Evolutionary conservation across 257 asterid genomes (phyloP), one percentile per base, ranked within the genome.

Genomic region (Lithospermum erythrorhizon): DNA sequence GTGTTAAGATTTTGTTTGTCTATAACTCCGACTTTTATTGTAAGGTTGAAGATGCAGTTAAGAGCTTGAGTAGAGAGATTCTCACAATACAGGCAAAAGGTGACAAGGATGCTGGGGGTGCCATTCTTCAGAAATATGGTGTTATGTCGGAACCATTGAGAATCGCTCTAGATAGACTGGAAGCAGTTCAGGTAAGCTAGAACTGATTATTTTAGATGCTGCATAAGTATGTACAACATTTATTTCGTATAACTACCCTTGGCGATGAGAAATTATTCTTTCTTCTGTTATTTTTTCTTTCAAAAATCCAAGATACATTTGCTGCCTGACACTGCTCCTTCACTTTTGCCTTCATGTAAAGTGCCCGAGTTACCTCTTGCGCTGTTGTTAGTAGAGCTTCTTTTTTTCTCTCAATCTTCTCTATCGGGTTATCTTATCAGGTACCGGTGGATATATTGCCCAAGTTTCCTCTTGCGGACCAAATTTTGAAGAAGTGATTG

Each of bases 371-470:
- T n/a, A n/a, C n/a, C n/a, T n/a, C n/a, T n/a, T n/a, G n/a, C n/a
- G n/a, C n/a, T n/a, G n/a, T n/a, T n/a, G n/a, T n/a, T n/a, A n/a
- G n/a, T n/a, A n/a, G n/a, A n/a, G n/a, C n/a, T n/a, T n/a, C n/a
- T n/a, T n/a, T n/a, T n/a, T n/a, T 35, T 6, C 47, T 35, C 47
- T 35, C 47, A 4, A n/a, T n/a, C 4, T 4, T 24, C 27, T 9
- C 9, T 35, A 1, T 35, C 7, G 47, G 47, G 56, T 32, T 69
- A 2, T 21, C 35, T 21, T 25, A 73, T 60, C 81, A 90, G 97
- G 96, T 90, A 58, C 96, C 96, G 0, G 97, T 90, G 73, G 97
- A 90, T 66, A 87, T 87, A 61, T 64, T 72, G 72, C 97, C 97
- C n/a, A 81, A 79, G 29, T 90, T 90, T 79, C 90, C 95, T 27